A percentile compares a stretch with the other conserved stretches of the same genome.
Conservation (phyloP, 1,139 yeast genomes). For the Kodamaea fungicola region DNA sequence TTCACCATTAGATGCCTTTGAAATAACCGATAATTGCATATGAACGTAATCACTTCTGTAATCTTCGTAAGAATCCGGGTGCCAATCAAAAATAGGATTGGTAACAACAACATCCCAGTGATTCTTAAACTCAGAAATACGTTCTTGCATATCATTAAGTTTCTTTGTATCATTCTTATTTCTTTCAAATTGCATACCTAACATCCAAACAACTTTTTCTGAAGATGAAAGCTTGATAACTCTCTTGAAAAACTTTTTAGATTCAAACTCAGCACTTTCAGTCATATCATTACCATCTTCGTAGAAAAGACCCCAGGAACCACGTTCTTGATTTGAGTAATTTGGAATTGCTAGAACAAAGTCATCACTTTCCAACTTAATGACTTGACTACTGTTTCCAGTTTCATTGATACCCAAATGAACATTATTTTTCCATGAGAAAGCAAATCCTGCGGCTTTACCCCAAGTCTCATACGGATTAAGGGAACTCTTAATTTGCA, state of each 20-base stretch:
- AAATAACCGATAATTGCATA: conserved; percentile 40
- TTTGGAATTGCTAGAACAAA: conserved; percentile 68
- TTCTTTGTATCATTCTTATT: conserved; percentile 19
- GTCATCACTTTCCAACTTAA: conserved; percentile 62
- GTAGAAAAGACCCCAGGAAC: conserved; percentile 36
- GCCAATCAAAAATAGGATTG: conserved; percentile 36
- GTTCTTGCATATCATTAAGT: conserved; percentile 30
- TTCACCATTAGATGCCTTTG: conserved; percentile 29
- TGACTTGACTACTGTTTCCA: conserved; percentile 58
- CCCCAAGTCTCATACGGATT: conserved; percentile 75
- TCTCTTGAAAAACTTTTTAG: conserved; percentile 33
- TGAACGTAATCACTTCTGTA: conserved; percentile 42
- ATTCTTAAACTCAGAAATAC: conserved; percentile 33
- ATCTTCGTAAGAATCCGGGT: conserved; percentile 43
- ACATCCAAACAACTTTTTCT: conserved; percentile 40
- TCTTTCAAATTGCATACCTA: conserved; percentile 43
- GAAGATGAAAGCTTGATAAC: conserved; percentile 39
- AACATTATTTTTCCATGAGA: conserved; percentile 73
- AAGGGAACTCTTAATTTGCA: conserved; percentile 62
- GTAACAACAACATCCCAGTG: conserved; percentile 45
- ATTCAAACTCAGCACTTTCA: conserved; percentile 19
- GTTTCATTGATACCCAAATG: conserved; percentile 56
- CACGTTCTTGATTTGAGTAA: conserved; percentile 34
- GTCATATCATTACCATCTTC: conserved; percentile 12
- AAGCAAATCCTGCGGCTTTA: conserved; percentile 71